Conservation (phyloP, 768 basidiomycete genomes). For the Serendipita sp. region DNA sequence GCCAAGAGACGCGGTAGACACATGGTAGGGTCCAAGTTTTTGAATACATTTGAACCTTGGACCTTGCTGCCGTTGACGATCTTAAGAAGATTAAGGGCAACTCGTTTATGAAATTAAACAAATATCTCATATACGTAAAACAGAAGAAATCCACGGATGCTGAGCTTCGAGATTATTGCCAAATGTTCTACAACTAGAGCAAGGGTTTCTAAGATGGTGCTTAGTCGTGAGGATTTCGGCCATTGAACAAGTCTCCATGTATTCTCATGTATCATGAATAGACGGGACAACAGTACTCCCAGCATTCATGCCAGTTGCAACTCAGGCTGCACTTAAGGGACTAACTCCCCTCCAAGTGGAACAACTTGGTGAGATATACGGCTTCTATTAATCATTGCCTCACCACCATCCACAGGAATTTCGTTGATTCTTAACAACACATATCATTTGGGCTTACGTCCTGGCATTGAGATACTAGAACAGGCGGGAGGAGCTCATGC, state of each 20-base stretch:
- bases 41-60: background rate
- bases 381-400: conserved; percentile 8
- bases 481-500: conserved; percentile 73
- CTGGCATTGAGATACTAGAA: conserved; percentile 56
- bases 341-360: conserved; percentile 76
- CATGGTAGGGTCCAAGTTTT: conserved; percentile 2
- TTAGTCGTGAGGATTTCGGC: conserved; percentile 43
- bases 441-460: conserved; percentile 77
- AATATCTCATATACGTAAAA: background rate
- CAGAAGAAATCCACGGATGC: background rate
- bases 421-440: conserved; percentile 81
- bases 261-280: conserved; percentile 16
- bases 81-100: background rate
- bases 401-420: conserved; percentile 29
- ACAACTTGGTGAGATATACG: conserved; percentile 25
- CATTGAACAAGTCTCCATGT: background rate
- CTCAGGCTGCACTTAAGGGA: conserved; percentile 84
- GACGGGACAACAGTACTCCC: conserved; percentile 73
- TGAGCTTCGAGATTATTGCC: conserved; percentile 75
- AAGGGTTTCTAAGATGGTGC: conserved; percentile 69
- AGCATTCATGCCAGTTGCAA: conserved; percentile 89
- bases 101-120: background rate
- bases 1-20: background rate
- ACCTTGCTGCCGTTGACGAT: background rate
- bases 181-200: conserved; percentile 69